These are phyloP conservation scores for Microcera coccophila DNA, from an alignment of 2,329 filamentous ascomycete genomes.

Conservation along the genomic window DNA sequence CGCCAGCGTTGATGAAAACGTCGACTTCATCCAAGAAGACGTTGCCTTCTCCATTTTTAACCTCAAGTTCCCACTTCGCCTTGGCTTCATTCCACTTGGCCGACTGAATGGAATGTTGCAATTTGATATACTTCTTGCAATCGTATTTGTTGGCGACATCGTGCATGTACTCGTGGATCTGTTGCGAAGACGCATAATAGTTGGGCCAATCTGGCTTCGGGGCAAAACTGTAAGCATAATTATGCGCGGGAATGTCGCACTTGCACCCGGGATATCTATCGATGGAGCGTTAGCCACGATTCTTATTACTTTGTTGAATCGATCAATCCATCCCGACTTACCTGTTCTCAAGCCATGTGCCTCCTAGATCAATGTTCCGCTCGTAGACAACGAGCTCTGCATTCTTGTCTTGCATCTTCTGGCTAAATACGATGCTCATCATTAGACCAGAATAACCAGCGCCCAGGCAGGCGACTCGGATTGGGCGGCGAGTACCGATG, in stretches of 20 bases:
- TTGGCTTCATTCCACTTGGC: background rate
- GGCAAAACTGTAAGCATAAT: background rate
- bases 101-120: background rate
- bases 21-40: background rate
- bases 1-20: background rate
- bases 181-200: background rate
- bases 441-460: background rate
- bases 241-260: background rate
- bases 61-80: background rate
- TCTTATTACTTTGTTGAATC: background rate
- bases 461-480: background rate
- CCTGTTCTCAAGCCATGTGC: background rate
- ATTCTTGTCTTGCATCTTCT: background rate
- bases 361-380: background rate
- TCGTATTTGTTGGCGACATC: background rate
- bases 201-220: background rate
- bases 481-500: background rate
- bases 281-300: background rate
- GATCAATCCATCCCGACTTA: background rate
- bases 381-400: background rate
- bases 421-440: background rate
- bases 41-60: background rate
- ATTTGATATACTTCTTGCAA: background rate
- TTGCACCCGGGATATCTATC: background rate
- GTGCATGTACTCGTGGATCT: background rate